phyloP scores from a whole-genome alignment of 106 monocot species.

The Gastrodia elata region DNA sequence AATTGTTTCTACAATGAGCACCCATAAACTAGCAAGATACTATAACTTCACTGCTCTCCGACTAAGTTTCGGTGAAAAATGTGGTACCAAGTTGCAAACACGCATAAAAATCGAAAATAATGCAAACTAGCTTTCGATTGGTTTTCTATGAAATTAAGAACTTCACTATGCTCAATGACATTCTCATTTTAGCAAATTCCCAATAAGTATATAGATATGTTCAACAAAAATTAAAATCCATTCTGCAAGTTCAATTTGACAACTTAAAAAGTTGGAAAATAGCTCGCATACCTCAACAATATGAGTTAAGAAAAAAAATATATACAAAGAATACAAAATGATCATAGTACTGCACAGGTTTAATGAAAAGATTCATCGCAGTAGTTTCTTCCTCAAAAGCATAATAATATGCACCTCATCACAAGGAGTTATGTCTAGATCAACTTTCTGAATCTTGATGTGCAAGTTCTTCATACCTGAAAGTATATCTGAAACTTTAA shows the following conservation, averaged over 20 bases:
- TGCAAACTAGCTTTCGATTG: not conserved
- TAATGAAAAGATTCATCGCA: not conserved
- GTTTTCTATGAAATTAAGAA: not conserved
- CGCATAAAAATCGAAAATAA: not conserved
- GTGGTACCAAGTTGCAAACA: not conserved
- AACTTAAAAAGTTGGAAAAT: not conserved
- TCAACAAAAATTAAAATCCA: not conserved
- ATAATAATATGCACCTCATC: slow-evolving; percentile 61
- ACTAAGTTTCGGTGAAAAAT: too few relatives aligned
- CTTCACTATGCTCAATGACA: not conserved
- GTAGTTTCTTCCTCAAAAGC: not conserved
- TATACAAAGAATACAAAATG: not conserved
- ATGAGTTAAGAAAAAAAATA: not conserved
- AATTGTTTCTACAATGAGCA: not conserved
- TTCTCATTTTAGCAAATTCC: not conserved
- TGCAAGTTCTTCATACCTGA: slow-evolving; percentile 64
- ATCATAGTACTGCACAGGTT: not conserved
- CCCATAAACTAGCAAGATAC: too few relatives aligned
- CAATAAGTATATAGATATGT: not conserved
- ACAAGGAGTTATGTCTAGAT: slow-evolving; percentile 43
- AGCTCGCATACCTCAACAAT: not conserved
- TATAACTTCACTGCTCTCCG: too few relatives aligned
- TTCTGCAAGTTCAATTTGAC: not conserved
- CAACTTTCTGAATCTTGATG: slow-evolving; percentile 59
- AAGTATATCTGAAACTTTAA: not conserved